phyloP scores from a whole-genome alignment of 352 stramenopile species.

The Pythium diclinum region DNA sequence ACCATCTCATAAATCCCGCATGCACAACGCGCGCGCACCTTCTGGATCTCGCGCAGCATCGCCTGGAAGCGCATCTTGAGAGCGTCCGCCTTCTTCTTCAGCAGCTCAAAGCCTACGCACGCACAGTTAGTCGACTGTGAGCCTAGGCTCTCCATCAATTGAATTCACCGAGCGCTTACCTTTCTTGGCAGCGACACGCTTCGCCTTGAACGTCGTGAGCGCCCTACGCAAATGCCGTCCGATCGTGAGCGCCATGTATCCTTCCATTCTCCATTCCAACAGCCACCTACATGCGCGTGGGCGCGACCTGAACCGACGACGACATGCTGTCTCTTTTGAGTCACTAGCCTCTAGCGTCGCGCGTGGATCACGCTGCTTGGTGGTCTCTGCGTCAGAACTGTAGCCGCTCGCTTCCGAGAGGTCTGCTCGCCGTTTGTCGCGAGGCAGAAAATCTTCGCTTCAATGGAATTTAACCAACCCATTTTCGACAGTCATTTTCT shows the following conservation, averaged over 20 bases:
- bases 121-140: neutral
- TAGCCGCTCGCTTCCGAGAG: neutral
- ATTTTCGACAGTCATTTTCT: constrained; percentile 22
- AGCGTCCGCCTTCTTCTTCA: constrained; percentile 99
- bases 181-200: constrained; percentile 84
- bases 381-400: neutral
- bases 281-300: constrained; percentile 73
- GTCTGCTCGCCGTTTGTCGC: neutral
- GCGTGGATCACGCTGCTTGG: neutral
- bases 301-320: constrained; percentile 56
- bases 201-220: constrained; percentile 82
- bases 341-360: neutral
- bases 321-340: constrained; percentile 34
- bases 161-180: constrained; percentile 29
- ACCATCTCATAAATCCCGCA: neutral
- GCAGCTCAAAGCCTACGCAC: constrained; percentile 65
- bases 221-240: constrained; percentile 39
- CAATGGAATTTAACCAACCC: constrained; percentile 1
- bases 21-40: constrained; percentile 32
- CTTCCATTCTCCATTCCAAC: neutral
- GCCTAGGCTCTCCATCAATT: neutral
- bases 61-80: constrained; percentile 95
- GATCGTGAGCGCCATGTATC: neutral
- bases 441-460: constrained; percentile 25
- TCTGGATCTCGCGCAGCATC: constrained; percentile 86